Conservation (phyloP, 2,329 filamentous ascomycete genomes). For the Sarocladiaceae sp. region DNA sequence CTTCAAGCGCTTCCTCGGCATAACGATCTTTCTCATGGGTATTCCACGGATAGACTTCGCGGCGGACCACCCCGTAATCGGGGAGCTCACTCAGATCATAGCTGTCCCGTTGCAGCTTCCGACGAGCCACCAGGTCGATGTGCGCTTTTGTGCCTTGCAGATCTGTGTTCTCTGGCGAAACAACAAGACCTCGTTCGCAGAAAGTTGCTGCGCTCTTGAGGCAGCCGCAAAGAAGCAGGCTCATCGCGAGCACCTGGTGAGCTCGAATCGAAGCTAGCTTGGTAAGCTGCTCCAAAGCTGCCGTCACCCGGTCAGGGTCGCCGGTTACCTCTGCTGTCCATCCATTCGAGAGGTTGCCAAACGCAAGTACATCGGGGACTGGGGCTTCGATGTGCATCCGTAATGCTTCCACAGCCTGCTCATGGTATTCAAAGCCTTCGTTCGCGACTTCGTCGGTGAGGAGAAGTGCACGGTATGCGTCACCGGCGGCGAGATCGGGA, state of each 20-base stretch:
- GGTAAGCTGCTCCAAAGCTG: constrained; percentile 35
- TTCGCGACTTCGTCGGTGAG: constrained; percentile 75
- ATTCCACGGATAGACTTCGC: constrained; percentile 68
- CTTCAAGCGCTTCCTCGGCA: constrained; percentile 58
- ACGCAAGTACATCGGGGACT: constrained; percentile 38
- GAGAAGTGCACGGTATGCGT: constrained; percentile 86
- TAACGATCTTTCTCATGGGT: constrained; percentile 63
- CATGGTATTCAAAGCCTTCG: constrained; percentile 77
- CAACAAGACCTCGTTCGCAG: constrained; percentile 52
- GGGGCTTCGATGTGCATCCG: constrained; percentile 24
- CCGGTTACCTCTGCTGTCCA: constrained; percentile 26
- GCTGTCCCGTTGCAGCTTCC: constrained; percentile 38
- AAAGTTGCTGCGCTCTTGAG: constrained; percentile 62
- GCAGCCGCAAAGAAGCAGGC: constrained; percentile 59
- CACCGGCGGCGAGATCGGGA: constrained; percentile 81
- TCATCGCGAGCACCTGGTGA: constrained; percentile 52
- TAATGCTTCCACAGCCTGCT: constrained; percentile 53
- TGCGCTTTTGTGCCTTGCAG: constrained; percentile 47
- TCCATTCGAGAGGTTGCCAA: constrained; percentile 34
- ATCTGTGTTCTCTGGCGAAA: constrained; percentile 48
- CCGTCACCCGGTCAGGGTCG: constrained; percentile 20
- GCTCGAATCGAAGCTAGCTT: constrained; percentile 47
- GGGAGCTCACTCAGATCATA: constrained; percentile 53
- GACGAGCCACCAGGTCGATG: constrained; percentile 46
- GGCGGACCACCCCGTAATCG: constrained; percentile 62